These are phyloP conservation scores for Pseudogymnoascus sp. DNA, from an alignment of 2,329 filamentous ascomycete genomes.

Conservation along the genomic window DNA sequence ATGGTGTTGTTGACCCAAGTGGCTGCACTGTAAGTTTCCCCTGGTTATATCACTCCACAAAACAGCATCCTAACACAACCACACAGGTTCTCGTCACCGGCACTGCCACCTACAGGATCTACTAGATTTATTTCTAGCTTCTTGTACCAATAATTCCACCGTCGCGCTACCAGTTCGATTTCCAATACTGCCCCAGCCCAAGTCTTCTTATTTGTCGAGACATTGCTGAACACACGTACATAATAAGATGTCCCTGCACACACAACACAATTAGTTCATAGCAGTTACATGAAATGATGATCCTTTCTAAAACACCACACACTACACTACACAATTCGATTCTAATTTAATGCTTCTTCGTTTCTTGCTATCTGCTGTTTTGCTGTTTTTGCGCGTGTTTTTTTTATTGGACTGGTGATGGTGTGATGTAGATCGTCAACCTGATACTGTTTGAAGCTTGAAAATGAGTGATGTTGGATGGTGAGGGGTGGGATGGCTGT, in stretches of 20 bases:
- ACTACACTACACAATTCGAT: not conserved
- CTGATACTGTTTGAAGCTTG: too few species aligned
- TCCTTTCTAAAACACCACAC: not conserved
- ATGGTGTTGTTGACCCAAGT: constrained; percentile 22
- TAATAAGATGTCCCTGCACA: not conserved
- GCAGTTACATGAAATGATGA: not conserved
- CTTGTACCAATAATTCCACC: not conserved
- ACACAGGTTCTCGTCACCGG: not conserved
- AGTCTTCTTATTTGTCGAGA: not conserved
- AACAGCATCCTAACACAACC: not conserved
- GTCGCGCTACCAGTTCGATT: not conserved
- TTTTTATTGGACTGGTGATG: not conserved
- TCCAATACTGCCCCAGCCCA: not conserved
- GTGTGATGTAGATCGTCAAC: not conserved
- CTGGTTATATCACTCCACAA: not conserved
- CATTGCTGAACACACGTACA: not conserved
- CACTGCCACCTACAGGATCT: not conserved
- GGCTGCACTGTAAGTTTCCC: constrained; percentile 30
- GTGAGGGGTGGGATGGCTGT: not conserved
- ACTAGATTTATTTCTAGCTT: not conserved
- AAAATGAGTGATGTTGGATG: not conserved
- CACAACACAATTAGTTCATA: not conserved
- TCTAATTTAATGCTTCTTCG: not conserved
- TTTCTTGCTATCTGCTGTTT: not conserved
- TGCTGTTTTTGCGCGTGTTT: not conserved